phyloP scores from a whole-genome alignment of 306 rosid species.

The Ammopiptanthus mongolicus region DNA sequence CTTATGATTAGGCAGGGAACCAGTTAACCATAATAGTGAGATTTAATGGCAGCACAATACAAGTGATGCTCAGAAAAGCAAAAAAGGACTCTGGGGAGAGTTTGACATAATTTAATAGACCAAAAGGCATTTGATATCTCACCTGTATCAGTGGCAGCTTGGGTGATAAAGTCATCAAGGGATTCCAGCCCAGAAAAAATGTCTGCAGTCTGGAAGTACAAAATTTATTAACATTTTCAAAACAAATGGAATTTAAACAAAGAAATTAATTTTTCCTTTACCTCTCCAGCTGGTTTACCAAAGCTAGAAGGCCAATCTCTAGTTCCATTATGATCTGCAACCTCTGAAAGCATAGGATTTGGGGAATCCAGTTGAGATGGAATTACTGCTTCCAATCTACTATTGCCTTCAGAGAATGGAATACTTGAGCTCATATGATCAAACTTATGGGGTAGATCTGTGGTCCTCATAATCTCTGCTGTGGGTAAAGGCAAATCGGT shows the following conservation, averaged over 20 bases:
- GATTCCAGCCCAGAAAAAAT: constrained; percentile 53
- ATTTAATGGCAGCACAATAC: background rate
- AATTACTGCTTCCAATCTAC: constrained; percentile 19
- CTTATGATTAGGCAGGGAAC: background rate
- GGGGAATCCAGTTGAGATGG: constrained; percentile 33
- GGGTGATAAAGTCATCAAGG: constrained; percentile 49
- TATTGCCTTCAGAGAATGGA: constrained; percentile 21
- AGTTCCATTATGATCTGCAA: constrained; percentile 28
- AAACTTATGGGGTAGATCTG: constrained; percentile 10
- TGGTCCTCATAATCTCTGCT: constrained; percentile 11
- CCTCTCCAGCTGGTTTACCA: constrained; percentile 53
- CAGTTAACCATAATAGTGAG: constrained; percentile 5
- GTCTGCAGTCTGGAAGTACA: constrained; percentile 49
- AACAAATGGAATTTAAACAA: background rate
- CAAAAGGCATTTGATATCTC: constrained; percentile 9
- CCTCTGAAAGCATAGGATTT: constrained; percentile 26
- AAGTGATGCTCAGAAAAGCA: background rate
- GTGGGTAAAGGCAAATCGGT: constrained; percentile 22
- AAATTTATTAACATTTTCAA: constrained; percentile 5
- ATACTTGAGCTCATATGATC: constrained; percentile 20
- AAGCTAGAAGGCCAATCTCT: constrained; percentile 34
- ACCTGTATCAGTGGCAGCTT: constrained; percentile 36
- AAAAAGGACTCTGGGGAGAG: background rate
- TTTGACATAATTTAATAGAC: background rate
- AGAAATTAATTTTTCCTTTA: constrained; percentile 11